phyloP scores from a whole-genome alignment of 2,329 filamentous ascomycete genomes.

The Colletotrichum sp. region DNA sequence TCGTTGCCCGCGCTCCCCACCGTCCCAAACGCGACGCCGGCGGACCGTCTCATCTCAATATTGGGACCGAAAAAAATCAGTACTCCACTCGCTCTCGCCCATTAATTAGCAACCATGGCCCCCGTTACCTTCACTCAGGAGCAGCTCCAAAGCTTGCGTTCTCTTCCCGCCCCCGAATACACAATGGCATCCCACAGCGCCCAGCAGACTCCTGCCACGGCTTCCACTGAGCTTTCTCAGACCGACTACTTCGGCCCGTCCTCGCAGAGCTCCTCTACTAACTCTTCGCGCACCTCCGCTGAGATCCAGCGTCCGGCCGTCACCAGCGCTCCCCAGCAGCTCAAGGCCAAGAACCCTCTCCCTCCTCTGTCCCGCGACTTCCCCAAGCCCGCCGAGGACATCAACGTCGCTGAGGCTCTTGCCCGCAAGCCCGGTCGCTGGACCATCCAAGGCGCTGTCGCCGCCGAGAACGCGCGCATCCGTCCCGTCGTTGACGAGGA shows the following conservation, averaged over 20 bases:
- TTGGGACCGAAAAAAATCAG: conserved; percentile 8
- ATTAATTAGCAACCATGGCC: conserved; percentile 11
- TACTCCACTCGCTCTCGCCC: background rate
- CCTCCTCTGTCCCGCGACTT: conserved; percentile 39
- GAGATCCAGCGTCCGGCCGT: conserved; percentile 8
- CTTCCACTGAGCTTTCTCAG: conserved; percentile 11
- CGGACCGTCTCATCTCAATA: conserved; percentile 9
- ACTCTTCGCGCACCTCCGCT: conserved; percentile 13
- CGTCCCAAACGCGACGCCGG: background rate
- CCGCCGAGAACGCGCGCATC: conserved; percentile 30
- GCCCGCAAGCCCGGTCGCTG: conserved; percentile 47
- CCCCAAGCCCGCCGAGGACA: conserved; percentile 42
- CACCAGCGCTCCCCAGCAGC: background rate
- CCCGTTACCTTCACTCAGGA: conserved; percentile 7
- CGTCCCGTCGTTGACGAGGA: conserved; percentile 28
- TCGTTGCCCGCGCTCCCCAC: conserved; percentile 6
- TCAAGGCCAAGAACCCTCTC: conserved; percentile 34
- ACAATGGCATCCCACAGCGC: conserved; percentile 5
- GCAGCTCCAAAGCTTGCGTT: conserved; percentile 26
- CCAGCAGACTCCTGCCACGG: background rate
- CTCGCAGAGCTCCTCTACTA: conserved; percentile 6
- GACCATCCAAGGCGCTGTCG: conserved; percentile 41
- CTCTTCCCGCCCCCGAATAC: conserved; percentile 23
- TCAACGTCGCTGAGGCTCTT: conserved; percentile 48
- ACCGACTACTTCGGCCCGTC: conserved; percentile 9